Evolutionary conservation across 2,329 filamentous ascomycete species (phyloP).

Genomic region (Rachicladosporium sp.): DNA sequence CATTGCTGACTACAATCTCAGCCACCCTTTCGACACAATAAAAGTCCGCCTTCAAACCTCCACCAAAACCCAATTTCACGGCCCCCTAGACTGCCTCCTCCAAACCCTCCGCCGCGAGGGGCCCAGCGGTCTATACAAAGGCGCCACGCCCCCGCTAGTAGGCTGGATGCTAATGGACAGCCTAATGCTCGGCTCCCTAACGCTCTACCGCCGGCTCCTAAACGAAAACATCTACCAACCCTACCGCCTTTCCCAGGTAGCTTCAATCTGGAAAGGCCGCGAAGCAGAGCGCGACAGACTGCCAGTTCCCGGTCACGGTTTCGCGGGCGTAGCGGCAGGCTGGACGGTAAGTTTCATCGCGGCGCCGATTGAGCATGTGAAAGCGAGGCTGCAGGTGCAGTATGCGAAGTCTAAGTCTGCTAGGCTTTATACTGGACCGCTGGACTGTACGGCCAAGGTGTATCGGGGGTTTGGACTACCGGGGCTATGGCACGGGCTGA

Average conservation of each 20-base stretch:
- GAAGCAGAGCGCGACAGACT: conserved; percentile 38
- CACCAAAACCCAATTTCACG: conserved; percentile 60
- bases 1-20: too few relatives aligned
- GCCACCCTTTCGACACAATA: conserved; percentile 77
- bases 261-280: conserved; percentile 14
- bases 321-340: conserved; percentile 78
- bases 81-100: conserved; percentile 71
- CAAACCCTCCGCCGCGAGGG: conserved; percentile 82
- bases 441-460: conserved; percentile 69
- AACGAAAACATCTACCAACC: conserved; percentile 65
- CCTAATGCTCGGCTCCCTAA: conserved; percentile 82
- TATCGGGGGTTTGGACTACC: conserved; percentile 53
- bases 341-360: conserved; percentile 85
- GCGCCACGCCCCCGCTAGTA: conserved; percentile 77
- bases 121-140: conserved; percentile 78
- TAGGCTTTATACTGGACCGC: conserved; percentile 70
- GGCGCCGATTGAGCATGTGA: conserved; percentile 87
- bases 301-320: conserved; percentile 67
- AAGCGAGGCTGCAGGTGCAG: conserved; percentile 86
- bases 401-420: conserved; percentile 69
- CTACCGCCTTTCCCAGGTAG: conserved; percentile 16
- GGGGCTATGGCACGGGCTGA: conserved; percentile 76
- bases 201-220: conserved; percentile 73
- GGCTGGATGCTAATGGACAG: conserved; percentile 99
- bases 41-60: conserved; percentile 94